Percentiles rank a stretch among this genome's conserved stretches.
phyloP scores from a whole-genome alignment of 148 eudicot species.

The Agrostemma githago region DNA sequence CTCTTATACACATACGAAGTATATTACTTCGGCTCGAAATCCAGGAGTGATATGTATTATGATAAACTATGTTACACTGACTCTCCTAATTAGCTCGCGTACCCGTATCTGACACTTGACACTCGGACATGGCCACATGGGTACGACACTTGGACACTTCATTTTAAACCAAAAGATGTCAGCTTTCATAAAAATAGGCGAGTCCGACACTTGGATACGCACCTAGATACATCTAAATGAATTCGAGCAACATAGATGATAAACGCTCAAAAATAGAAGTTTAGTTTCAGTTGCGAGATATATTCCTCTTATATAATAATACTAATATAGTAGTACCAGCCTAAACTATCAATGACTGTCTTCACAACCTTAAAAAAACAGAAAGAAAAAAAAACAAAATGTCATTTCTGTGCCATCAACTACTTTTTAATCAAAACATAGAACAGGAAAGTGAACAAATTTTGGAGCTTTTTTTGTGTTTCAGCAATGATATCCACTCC shows the following conservation, averaged over 20 bases:
- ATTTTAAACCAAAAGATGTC: no score
- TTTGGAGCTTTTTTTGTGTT: background rate
- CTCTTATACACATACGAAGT: background rate
- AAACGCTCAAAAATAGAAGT: background rate
- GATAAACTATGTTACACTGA: background rate
- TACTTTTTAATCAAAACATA: background rate
- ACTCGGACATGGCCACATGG: no score
- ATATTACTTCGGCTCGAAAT: background rate
- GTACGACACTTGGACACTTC: no score
- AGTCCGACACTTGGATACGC: no score
- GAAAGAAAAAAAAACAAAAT: background rate
- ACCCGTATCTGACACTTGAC: no score
- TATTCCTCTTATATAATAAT: background rate
- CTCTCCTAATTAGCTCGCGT: no score
- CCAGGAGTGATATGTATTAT: background rate
- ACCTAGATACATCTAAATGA: no score
- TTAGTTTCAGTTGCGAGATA: background rate
- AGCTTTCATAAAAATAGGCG: no score
- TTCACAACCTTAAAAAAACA: background rate
- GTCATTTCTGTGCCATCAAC: background rate
- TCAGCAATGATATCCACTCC: background rate
- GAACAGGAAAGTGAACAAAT: background rate
- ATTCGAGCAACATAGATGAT: background rate
- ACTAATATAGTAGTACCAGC: background rate
- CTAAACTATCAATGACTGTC: background rate